Evolutionary conservation across 2,329 filamentous ascomycete genomes (phyloP), one percentile per base, ranked within the genome.

Genomic region (Fusarium tanahbumbuense): DNA sequence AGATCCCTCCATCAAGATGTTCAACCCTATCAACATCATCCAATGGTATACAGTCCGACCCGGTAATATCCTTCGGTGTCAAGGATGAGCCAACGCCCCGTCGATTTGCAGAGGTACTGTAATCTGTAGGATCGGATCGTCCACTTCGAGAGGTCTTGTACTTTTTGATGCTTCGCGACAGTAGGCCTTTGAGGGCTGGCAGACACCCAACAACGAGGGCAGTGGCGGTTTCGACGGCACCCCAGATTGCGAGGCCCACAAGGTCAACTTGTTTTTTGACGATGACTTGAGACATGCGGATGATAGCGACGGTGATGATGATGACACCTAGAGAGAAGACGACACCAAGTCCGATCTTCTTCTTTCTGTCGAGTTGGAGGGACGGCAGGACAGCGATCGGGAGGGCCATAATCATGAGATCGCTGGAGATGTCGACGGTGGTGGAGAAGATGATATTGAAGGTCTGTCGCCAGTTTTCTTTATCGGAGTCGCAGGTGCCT

Each of bases 341-440:
- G 8, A 68, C 7, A 0, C 64, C 64, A 3, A 68, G 65, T 0
- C 64, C 65, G 1, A 68, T 56, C 20, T 68, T 68, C 18, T 68
- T 68, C 12, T 56, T 68, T 10, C 6, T 53, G 8, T 68, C 64
- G 3, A 68, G 64, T 23, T 68, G 65, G 4, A 68, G 11, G 2
- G 65, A 68, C 1, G 65, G 65, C 0, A 68, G 48, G 3, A 68
- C 45, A 1, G 65, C 59, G 28, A 68, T 68, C 20, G 65, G 65
- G 3, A 68, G 59, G 6, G 59, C 59, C 45, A 68, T 68, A 6
- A 68, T 68, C 65, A 68, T 68, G 9, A 68, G 27, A 22, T 68
- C 65, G 2, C 64, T 56, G 4, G 44, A 15, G 5, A 68, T 32
- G 3, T 68, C 65, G 34, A 68, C 58, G 16, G 44, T 56, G 2